Evolutionary conservation across 768 basidiomycete species (phyloP).

Genomic region (Xanthoconium purpureum): DNA sequence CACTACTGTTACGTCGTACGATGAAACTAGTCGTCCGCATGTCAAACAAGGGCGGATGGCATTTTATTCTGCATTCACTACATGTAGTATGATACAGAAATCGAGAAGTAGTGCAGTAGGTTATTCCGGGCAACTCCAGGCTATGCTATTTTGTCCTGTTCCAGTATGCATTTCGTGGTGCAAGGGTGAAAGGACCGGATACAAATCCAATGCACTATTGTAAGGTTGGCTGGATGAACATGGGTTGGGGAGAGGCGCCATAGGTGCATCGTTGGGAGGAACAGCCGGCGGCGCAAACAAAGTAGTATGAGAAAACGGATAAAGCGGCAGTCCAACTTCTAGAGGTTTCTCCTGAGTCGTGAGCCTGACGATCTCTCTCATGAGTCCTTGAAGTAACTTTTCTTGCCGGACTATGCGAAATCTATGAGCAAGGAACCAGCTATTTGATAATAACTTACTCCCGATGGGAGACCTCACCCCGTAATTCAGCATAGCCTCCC

Average conservation of each 20-base stretch:
- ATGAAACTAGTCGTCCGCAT: neutral
- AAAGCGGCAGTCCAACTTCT: constrained; percentile 75
- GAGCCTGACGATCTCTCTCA: constrained; percentile 81
- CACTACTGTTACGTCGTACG: neutral
- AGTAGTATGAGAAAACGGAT: constrained; percentile 72
- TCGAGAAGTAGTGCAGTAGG: neutral
- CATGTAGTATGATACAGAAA: constrained; percentile 6
- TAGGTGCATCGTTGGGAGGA: constrained; percentile 27
- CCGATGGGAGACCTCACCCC: constrained; percentile 79
- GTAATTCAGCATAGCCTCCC: constrained; percentile 82
- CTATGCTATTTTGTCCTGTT: constrained; percentile 1
- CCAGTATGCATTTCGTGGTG: constrained; percentile 9
- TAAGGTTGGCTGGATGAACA: constrained; percentile 5
- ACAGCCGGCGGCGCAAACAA: constrained; percentile 53
- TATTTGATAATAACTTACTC: constrained; percentile 45
- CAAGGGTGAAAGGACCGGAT: constrained; percentile 4
- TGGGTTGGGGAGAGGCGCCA: constrained; percentile 31
- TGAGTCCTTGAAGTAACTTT: constrained; percentile 73
- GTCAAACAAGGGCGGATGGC: neutral
- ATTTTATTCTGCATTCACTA: neutral
- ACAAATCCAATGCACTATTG: constrained; percentile 6
- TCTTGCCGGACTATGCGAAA: constrained; percentile 69
- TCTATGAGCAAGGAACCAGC: constrained; percentile 3
- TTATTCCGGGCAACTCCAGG: constrained; percentile 11
- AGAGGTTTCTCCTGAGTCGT: constrained; percentile 79